These are phyloP conservation scores for Ophiostoma piceae DNA, from an alignment of 2,329 filamentous ascomycete species.

Conservation along the genomic window DNA sequence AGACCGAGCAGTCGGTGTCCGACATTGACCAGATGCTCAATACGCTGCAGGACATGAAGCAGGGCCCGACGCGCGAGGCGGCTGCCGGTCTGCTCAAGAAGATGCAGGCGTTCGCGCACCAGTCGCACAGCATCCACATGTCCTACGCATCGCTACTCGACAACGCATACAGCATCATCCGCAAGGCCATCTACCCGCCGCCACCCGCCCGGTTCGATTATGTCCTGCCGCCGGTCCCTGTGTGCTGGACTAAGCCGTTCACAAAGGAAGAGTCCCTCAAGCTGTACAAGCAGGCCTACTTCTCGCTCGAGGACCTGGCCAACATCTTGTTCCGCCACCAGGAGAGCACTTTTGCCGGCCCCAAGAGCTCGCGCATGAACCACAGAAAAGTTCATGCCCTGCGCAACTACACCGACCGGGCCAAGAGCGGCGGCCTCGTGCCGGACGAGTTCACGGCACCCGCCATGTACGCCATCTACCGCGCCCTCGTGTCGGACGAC, in stretches of 20 bases:
- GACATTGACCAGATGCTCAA: slow-evolving; percentile 33
- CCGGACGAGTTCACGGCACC: slow-evolving; percentile 39
- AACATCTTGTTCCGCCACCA: slow-evolving; percentile 37
- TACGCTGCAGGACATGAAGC: slow-evolving; percentile 38
- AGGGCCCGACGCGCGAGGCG: slow-evolving; percentile 41
- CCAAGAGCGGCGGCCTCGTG: slow-evolving; percentile 28
- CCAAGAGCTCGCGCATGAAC: neutral
- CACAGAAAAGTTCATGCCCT: slow-evolving; percentile 15
- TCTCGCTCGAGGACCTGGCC: slow-evolving; percentile 50
- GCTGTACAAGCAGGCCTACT: slow-evolving; percentile 28
- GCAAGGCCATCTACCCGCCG: slow-evolving; percentile 13
- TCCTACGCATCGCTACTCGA: slow-evolving; percentile 46
- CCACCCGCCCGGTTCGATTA: neutral
- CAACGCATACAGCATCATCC: slow-evolving; percentile 33
- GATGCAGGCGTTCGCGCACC: slow-evolving; percentile 44
- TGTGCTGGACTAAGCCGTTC: slow-evolving; percentile 5
- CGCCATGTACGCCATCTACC: slow-evolving; percentile 65
- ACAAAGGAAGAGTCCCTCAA: neutral
- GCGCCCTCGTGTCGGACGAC: slow-evolving; percentile 55
- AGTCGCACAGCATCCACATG: slow-evolving; percentile 45
- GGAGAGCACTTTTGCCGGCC: slow-evolving; percentile 11
- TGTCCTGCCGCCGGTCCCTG: neutral
- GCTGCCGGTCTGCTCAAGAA: slow-evolving; percentile 43
- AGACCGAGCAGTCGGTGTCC: neutral
- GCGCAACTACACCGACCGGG: slow-evolving; percentile 25